Percentiles rank a stretch among this genome's conserved stretches.
Conservation (phyloP, 129 eudicot species). For the Erigeron canadensis region DNA sequence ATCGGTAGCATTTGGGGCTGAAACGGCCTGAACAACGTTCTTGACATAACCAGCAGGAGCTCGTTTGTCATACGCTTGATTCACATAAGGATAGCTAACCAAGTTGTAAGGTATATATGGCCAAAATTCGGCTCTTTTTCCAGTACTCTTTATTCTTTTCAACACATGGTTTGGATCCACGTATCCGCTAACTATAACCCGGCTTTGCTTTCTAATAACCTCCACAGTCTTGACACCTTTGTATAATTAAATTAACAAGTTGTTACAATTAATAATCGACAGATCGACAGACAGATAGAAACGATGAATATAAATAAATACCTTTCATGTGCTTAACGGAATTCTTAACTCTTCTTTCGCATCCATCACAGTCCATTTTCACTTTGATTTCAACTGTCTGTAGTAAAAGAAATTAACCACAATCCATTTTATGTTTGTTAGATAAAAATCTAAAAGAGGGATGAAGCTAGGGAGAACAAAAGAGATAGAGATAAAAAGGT, state of each 20-base stretch:
- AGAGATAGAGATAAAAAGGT: conserved; percentile 6
- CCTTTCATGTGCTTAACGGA: conserved; percentile 84
- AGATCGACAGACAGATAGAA: not conserved
- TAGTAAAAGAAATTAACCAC: not conserved
- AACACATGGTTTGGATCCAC: conserved; percentile 79
- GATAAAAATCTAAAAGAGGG: not conserved
- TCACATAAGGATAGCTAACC: conserved; percentile 54
- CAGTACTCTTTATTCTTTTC: conserved; percentile 68
- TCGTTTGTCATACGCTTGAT: conserved; percentile 78
- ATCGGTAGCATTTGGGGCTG: conserved; percentile 55
- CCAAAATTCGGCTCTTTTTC: conserved; percentile 94
- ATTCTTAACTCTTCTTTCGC: conserved; percentile 90
- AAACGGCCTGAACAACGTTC: conserved; percentile 58
- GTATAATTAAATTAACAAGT: not conserved
- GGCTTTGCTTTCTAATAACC: conserved; percentile 64
- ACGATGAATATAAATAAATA: conserved; percentile 20
- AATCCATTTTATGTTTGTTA: conserved; percentile 23
- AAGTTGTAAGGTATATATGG: conserved; percentile 77
- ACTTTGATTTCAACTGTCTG: conserved; percentile 97
- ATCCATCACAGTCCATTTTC: conserved; percentile 97
- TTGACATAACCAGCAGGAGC: conserved; percentile 88
- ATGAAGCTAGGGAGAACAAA: not conserved
- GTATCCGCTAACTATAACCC: conserved; percentile 66
- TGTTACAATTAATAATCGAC: not conserved
- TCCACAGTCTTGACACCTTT: conserved; percentile 73